Percentiles rank a stretch among this genome's conserved stretches.
phyloP scores from a whole-genome alignment of 148 eudicot species.

The Rhododendron molle region DNA sequence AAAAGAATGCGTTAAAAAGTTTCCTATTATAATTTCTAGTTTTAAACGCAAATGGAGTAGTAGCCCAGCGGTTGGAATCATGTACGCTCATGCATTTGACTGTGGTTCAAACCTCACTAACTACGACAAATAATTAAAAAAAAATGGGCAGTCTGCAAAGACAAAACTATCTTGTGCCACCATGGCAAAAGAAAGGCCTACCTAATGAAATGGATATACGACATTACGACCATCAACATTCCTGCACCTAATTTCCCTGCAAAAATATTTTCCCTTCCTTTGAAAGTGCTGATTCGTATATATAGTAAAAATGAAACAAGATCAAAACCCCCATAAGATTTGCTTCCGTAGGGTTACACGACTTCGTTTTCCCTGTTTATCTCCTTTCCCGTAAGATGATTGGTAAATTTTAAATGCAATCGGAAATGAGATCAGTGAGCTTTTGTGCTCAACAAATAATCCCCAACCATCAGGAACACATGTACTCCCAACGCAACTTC shows the following conservation, averaged over 20 bases:
- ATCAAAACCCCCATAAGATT: neutral
- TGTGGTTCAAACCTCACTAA: neutral
- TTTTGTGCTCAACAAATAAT: conserved; percentile 34
- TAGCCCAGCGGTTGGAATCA: no score
- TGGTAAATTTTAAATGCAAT: neutral
- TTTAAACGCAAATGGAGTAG: no score
- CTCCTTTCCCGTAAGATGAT: neutral
- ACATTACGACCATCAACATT: neutral
- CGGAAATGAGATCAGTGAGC: conserved; percentile 5
- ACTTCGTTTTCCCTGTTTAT: neutral
- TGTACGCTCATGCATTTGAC: no score
- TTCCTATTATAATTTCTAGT: no score
- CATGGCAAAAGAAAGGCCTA: neutral
- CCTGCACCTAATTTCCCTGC: neutral
- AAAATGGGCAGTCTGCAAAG: neutral
- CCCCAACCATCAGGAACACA: conserved; percentile 76
- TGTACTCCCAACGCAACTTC: conserved; percentile 51
- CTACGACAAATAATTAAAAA: neutral
- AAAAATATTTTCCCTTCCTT: neutral
- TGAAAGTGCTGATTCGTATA: neutral
- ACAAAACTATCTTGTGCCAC: neutral
- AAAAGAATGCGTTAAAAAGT: no score
- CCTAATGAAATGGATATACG: neutral
- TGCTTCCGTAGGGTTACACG: neutral
- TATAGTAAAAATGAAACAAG: neutral